phyloP scores from a whole-genome alignment of 345 rosid genomes.

The Rhizophora apiculata region DNA sequence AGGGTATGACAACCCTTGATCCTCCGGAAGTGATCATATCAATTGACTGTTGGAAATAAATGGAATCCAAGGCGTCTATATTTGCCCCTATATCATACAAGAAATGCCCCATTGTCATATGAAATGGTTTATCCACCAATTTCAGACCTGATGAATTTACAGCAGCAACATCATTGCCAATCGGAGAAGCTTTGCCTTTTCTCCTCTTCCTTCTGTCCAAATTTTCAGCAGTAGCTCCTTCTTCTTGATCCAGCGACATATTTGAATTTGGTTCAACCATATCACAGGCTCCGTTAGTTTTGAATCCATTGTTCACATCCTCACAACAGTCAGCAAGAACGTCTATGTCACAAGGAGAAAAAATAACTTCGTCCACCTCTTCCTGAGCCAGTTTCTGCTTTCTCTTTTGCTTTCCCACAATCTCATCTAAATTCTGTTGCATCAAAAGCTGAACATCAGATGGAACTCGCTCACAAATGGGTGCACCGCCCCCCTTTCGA shows the following conservation, averaged over 20 bases:
- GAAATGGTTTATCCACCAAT: conserved; percentile 7
- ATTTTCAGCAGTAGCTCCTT: conserved; percentile 9
- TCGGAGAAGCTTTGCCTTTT: conserved; percentile 13
- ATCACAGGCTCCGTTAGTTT: conserved; percentile 4
- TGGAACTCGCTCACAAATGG: conserved; percentile 23
- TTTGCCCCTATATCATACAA: conserved; percentile 30
- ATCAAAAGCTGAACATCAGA: conserved; percentile 22
- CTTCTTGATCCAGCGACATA: conserved; percentile 10
- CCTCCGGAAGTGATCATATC: conserved; percentile 63
- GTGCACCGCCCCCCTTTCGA: conserved; percentile 25
- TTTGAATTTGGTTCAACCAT: conserved; percentile 1
- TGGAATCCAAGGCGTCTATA: conserved; percentile 59
- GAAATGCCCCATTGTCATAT: conserved; percentile 22
- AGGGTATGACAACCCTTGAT: conserved; percentile 42
- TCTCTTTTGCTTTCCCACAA: conserved; percentile 14
- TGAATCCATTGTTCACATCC: background rate
- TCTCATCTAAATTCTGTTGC: conserved; percentile 24
- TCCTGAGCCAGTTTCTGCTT: background rate
- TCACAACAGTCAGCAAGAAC: conserved; percentile 4
- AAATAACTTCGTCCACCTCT: conserved; percentile 1
- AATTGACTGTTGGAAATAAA: conserved; percentile 61
- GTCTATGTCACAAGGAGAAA: conserved; percentile 13
- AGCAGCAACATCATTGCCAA: background rate
- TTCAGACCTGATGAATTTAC: background rate
- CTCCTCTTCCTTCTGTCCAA: conserved; percentile 7